These are phyloP conservation scores for Aleurites moluccanus DNA, from an alignment of 441 rosid species.

Conservation along the genomic window DNA sequence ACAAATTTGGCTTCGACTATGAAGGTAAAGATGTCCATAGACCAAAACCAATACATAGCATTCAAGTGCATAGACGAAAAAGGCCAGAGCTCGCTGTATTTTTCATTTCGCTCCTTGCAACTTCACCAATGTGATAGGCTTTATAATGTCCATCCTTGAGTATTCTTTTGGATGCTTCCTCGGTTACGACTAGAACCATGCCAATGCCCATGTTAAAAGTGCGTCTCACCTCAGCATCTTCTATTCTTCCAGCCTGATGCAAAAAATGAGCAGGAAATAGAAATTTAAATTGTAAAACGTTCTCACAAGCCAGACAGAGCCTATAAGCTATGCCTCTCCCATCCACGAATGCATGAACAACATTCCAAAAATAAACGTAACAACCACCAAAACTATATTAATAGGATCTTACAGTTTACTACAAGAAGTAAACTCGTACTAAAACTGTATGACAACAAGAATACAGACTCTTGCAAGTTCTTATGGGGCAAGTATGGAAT, in stretches of 20 bases:
- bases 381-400: background rate
- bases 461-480: background rate
- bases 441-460: background rate
- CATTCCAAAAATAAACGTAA: background rate
- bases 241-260: slow-evolving; percentile 64
- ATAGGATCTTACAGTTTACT: background rate
- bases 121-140: slow-evolving; percentile 72
- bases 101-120: slow-evolving; percentile 40
- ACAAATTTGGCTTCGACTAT: no score
- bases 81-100: background rate
- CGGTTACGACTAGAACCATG: slow-evolving; percentile 70
- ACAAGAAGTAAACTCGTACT: no score
- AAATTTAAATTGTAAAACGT: background rate
- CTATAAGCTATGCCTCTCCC: background rate
- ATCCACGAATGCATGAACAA: background rate
- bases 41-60: background rate
- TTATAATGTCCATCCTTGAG: slow-evolving; percentile 43
- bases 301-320: background rate
- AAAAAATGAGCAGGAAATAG: background rate
- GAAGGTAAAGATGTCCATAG: no score
- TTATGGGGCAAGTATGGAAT: background rate
- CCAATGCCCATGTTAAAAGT: slow-evolving; percentile 94
- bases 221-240: slow-evolving; percentile 83
- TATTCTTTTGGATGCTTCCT: slow-evolving; percentile 60
- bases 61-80: background rate